phyloP scores from a whole-genome alignment of 2,329 filamentous ascomycete genomes.

The Calonectria fujianensis region DNA sequence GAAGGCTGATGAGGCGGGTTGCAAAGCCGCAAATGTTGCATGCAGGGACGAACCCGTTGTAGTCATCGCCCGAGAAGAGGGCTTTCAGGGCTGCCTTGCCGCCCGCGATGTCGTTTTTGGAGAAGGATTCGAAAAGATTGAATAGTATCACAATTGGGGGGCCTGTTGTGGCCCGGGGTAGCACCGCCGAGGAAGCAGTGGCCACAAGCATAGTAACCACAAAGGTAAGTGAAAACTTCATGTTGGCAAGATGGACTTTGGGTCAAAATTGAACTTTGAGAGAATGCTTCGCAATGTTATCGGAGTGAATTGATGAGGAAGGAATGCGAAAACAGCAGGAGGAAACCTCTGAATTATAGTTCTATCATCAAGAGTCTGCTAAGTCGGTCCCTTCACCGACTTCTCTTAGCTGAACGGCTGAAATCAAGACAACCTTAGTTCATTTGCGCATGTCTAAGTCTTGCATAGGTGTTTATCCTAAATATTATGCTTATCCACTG shows the following conservation, averaged over 20 bases:
- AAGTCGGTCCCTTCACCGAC: background rate
- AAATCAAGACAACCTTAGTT: background rate
- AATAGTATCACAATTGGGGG: background rate
- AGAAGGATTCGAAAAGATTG: background rate
- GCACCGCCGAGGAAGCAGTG: background rate
- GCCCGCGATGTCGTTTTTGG: background rate
- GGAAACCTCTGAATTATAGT: background rate
- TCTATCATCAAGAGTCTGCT: background rate
- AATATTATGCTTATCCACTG: background rate
- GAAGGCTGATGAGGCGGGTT: background rate
- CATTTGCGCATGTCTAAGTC: background rate
- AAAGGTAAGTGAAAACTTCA: background rate
- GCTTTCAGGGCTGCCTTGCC: background rate
- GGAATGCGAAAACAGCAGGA: background rate
- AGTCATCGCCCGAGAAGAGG: background rate
- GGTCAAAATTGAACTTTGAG: background rate
- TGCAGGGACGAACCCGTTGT: background rate
- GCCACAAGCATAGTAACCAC: background rate
- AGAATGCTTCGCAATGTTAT: background rate
- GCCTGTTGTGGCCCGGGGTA: background rate
- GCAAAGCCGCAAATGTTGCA: conserved; percentile 6
- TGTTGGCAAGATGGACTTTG: background rate
- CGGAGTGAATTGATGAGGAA: background rate
- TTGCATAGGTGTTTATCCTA: background rate
- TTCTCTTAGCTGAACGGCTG: background rate